Conservation (phyloP, 2,329 filamentous ascomycete genomes). For the Ophiostoma triangulosporum region DNA sequence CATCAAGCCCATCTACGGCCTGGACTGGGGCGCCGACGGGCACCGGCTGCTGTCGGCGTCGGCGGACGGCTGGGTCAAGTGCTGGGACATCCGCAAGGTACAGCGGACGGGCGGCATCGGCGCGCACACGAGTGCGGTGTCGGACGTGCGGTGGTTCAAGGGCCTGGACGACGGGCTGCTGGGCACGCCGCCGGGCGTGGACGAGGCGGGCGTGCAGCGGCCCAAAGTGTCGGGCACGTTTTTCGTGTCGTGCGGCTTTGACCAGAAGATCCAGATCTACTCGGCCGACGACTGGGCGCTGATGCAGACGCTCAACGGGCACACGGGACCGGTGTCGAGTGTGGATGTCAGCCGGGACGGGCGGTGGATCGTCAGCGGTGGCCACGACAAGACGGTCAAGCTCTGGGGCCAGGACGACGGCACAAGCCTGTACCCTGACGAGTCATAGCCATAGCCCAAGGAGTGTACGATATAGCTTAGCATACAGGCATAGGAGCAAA, state of each 20-base stretch:
- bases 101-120: conserved; percentile 72
- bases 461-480: neutral
- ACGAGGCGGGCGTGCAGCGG: conserved; percentile 44
- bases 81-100: conserved; percentile 92
- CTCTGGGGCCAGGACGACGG: conserved; percentile 82
- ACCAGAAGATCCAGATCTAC: conserved; percentile 90
- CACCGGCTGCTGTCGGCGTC: conserved; percentile 88
- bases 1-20: conserved; percentile 81
- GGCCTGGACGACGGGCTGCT: conserved; percentile 62
- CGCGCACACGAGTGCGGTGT: conserved; percentile 82
- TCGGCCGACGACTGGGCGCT: conserved; percentile 93
- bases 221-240: conserved; percentile 87
- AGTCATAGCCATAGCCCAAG: neutral
- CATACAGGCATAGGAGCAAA: neutral
- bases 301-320: conserved; percentile 75
- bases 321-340: conserved; percentile 83
- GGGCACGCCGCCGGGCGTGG: conserved; percentile 43
- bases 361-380: conserved; percentile 86
- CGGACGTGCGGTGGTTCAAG: conserved; percentile 88
- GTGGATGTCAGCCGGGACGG: conserved; percentile 78
- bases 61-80: conserved; percentile 91
- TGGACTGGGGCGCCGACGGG: conserved; percentile 87
- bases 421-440: conserved; percentile 16
- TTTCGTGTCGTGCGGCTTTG: conserved; percentile 81
- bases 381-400: conserved; percentile 90